These are phyloP conservation scores for Gossypium rotundifolium DNA, from an alignment of 345 rosid species.

Conservation along the genomic window DNA sequence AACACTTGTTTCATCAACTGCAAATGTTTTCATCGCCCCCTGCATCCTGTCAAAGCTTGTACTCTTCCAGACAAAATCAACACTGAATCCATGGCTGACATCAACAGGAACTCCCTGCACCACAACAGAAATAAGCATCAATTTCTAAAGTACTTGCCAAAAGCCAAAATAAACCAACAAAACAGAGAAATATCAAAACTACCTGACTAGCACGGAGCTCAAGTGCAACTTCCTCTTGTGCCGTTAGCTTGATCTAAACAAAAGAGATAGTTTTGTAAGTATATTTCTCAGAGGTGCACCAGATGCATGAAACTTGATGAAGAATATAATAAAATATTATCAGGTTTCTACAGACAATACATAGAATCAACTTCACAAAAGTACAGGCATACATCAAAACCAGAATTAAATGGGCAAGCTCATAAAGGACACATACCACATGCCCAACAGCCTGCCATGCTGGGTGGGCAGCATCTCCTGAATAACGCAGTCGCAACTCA, in stretches of 20 bases:
- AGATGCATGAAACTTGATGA: not conserved
- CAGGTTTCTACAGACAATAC: not conserved
- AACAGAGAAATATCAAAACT: conserved; percentile 16
- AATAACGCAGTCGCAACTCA: conserved; percentile 88
- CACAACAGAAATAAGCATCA: conserved; percentile 4
- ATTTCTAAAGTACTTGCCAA: not conserved
- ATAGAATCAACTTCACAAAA: not conserved
- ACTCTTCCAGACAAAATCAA: conserved; percentile 99
- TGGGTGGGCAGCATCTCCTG: conserved; percentile 97
- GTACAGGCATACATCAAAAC: not conserved
- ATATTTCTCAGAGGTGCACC: not conserved
- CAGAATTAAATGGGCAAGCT: not conserved
- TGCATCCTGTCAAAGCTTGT: conserved; percentile 99
- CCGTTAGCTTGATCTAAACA: conserved; percentile 84
- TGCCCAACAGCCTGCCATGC: conserved; percentile 99
- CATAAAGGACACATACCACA: conserved; percentile 59
- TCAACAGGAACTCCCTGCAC: conserved; percentile 92
- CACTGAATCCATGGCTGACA: conserved; percentile 88
- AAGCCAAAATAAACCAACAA: not conserved
- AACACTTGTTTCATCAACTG: conserved; percentile 99
- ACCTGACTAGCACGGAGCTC: conserved; percentile 99
- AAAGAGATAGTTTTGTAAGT: not conserved
- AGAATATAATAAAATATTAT: not conserved
- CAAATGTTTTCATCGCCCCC: conserved; percentile 99
- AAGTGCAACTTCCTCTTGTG: conserved; percentile 98